Conservation (phyloP, 305 asterid genomes). For the Fraxinus ornus region DNA sequence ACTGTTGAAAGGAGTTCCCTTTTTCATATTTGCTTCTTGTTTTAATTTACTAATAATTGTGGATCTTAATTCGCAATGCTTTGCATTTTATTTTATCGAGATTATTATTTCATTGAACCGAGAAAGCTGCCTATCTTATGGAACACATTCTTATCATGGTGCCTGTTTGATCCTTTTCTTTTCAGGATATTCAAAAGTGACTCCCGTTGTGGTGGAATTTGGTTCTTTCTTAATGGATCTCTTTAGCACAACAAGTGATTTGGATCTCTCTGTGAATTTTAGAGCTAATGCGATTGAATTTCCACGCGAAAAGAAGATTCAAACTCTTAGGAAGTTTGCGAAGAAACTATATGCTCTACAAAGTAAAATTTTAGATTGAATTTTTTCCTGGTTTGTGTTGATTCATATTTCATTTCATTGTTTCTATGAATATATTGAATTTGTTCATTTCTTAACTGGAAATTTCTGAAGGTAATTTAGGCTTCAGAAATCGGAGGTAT, state of each 20-base stretch:
- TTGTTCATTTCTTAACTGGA: constrained; percentile 10
- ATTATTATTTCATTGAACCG: neutral
- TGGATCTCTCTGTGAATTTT: constrained; percentile 86
- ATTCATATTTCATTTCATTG: neutral
- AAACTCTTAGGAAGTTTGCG: constrained; percentile 74
- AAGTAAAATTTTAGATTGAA: constrained; percentile 40
- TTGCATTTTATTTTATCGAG: neutral
- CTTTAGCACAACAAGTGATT: constrained; percentile 69
- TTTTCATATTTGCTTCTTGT: constrained; percentile 13
- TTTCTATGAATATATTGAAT: constrained; percentile 3
- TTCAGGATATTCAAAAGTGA: constrained; percentile 54
- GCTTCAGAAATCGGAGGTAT: neutral
- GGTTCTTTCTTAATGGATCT: constrained; percentile 96
- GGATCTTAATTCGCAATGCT: neutral
- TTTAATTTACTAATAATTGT: neutral
- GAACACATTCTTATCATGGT: neutral
- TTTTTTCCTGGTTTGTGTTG: neutral
- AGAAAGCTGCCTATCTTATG: neutral
- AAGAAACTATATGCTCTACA: constrained; percentile 68
- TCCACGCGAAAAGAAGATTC: constrained; percentile 76
- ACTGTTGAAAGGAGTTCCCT: neutral
- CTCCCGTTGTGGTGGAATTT: constrained; percentile 78
- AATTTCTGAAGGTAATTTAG: neutral
- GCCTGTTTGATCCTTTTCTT: constrained; percentile 13
- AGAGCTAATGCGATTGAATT: constrained; percentile 32